Evolutionary conservation across 163 green algal species (phyloP).

Genomic region (Volvox carteri): DNA sequence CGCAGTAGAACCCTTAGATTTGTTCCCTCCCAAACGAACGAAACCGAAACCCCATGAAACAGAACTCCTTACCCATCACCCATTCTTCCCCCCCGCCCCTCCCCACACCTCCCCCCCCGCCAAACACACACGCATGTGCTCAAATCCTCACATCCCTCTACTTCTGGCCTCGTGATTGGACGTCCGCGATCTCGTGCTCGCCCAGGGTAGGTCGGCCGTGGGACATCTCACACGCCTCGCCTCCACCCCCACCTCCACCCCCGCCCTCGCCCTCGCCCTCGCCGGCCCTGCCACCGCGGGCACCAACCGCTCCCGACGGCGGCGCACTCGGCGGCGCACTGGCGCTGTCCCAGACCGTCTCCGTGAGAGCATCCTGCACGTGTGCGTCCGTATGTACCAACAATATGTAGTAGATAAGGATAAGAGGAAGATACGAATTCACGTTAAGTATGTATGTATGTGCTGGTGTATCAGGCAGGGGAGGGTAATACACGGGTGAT

Average conservation of each 20-base stretch:
- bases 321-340: not conserved
- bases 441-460: too few relatives aligned
- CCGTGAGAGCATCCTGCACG: slow-evolving; percentile 18
- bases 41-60: too few relatives aligned
- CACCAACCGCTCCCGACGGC: not conserved
- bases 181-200: slow-evolving; percentile 44
- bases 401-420: not conserved
- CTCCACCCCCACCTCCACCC: not conserved
- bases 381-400: not conserved
- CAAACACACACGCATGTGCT: too few relatives aligned
- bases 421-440: not conserved
- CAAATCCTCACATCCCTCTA: too few relatives aligned
- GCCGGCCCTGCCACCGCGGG: not conserved
- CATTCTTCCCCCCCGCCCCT: too few relatives aligned
- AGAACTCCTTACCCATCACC: too few relatives aligned
- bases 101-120: too few relatives aligned
- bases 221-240: not conserved
- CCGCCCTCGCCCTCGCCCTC: not conserved
- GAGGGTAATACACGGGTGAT: too few relatives aligned
- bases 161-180: not conserved
- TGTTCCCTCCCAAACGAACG: too few relatives aligned
- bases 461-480: too few relatives aligned
- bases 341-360: slow-evolving; percentile 14
- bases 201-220: slow-evolving; percentile 26
- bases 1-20: too few relatives aligned